Base-by-base conservation (phyloP, 1,139 yeast genomes). In the Yamadazyma epiphylla region DNA sequence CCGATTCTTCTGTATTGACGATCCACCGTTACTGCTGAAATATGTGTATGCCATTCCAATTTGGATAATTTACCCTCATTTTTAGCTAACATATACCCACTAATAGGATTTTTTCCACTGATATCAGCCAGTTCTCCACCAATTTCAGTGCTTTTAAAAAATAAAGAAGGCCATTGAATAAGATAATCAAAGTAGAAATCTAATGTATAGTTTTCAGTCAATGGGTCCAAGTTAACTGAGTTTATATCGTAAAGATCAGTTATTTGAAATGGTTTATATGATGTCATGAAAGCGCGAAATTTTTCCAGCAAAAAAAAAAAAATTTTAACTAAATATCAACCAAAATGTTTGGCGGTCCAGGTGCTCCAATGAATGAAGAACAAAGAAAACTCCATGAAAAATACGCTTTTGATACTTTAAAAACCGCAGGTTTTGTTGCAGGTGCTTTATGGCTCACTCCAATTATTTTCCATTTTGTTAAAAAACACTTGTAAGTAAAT, bases 31-130 rank as follows among this genome's bases (percentile, higher is more conserved):
- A 94, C 96, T 0, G 98, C 98, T 0, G 97, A 88, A 35, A 94
- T 88, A 55, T 94, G 99, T 1, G 95, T 78, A 51, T 94, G 99
- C 95, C 96, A 91, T 42, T 88, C 94, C 32, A 71, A 75, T 12
- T 71, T 76, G 14, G 65, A 61, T 24, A 66, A 40, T 32, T 59
- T 48, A 1, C 98, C 98, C 55, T 94, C 98, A 3, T 95, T 81
- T 56, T 94, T 94, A n/a, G 94, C 98, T 77, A 94, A 80, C 94
- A 94, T 80, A 48, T 83, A 83, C 0, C 91, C 94, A 27, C 81
- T 75, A 13, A 74, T 65, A 27, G 60, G 62, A 8, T n/a, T 15
- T 17, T 17, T 17, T 10, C 10, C 20, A 7, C 9, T 7, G 5
- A n/a, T 25, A 19, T 42, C 42, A n/a, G 42, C 49, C 22, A 41